Evolutionary conservation across 2,329 filamentous ascomycete species (phyloP), one percentile per base, ranked within the genome.

Genomic region (Curvularia eragrostidis): DNA sequence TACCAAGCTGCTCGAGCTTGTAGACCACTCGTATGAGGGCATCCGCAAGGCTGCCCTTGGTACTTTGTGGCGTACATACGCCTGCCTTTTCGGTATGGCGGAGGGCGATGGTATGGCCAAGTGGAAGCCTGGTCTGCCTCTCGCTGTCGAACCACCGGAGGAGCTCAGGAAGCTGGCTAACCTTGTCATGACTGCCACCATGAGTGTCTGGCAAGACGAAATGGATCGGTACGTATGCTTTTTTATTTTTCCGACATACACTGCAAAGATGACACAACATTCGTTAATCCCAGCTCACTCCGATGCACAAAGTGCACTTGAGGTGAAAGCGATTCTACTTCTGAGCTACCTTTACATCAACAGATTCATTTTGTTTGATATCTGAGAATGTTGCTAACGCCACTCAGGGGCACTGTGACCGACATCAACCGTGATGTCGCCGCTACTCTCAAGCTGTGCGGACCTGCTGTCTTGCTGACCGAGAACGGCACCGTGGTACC

Each of bases 241-340:
- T 43, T 48, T 57, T 36, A 64, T 54, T 44, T 51, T 30, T 47
- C 12, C 12, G 26, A 3, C 23, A 18, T 21, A 58, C 61, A 55
- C 62, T 69, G 61, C 72, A 75, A 77, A 70, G 93, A 97, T 97
- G 93, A 97, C 80, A 83, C 86, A 83, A 79, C 82, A 87, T 48
- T 88, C 91, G 91, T 93, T 93, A 94, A 86, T 94, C 94, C 93
- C 93, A 97, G 93, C 93, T 97, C 94, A 97, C 93, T 97, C 91
- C 91, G 90, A 98, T 89, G 89, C 91, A 85, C 82, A 85, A 82
- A 66, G 76, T 87, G 90, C 87, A 87, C 81, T 88, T 96, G 92
- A 90, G 92, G 91, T 89, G 89, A 95, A 96, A 80, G 83, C 92
- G 89, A 85, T 80, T 83, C 80, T 82, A 78, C 82, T 82, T 79